Evolutionary conservation across 2,329 filamentous ascomycete species (phyloP), one percentile per base, ranked within the genome.

Genomic region (Arthrocladium fulminans): DNA sequence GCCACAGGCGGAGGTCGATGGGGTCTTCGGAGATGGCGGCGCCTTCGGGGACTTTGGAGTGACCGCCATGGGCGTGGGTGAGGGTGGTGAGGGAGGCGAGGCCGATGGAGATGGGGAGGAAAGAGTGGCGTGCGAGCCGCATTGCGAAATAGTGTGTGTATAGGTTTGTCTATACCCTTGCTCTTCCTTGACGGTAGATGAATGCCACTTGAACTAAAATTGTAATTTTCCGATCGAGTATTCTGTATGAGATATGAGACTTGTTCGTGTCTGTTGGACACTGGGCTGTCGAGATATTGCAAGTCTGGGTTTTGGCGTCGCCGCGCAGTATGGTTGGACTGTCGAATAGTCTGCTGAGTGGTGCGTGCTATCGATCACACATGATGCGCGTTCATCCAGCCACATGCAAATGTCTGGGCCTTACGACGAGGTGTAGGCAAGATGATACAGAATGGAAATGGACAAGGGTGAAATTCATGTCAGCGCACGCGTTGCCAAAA

Each of bases 1-100:
- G 75, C 92, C 92, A 98, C 79, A 98, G 68, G 60, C 81, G 87
- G 35, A 82, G 76, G 65, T 97, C 92, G 59, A 90, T 76, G 1
- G 86, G 86, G 27, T 90, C 86, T 39, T 67, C 61, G n/a, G 84
- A 86, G 59, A 86, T 71, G 24, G 77, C 74, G 57, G 81, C 68
- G 59, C 85, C 86, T 56, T 86, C 81, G 13, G 80, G 77, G 53
- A 92, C 82, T 39, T 76, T 69, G 53, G 69, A 65, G 60, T 80
- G 73, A 58, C 73, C 75, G 35, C 74, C 75, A 60, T 79, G 76
- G 41, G 72, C 73, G 24, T 60, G 53, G 12, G 52, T 61, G 29
- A 59, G 49, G n/a, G 59, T 53, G 39, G 58, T 52, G 20, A 67
- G 38, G 29, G 64, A 51, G 25, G 65, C 52, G 34, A 59, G 49